phyloP scores from a whole-genome alignment of 495 filamentous ascomycete genomes.

The Cryomyces minteri region DNA sequence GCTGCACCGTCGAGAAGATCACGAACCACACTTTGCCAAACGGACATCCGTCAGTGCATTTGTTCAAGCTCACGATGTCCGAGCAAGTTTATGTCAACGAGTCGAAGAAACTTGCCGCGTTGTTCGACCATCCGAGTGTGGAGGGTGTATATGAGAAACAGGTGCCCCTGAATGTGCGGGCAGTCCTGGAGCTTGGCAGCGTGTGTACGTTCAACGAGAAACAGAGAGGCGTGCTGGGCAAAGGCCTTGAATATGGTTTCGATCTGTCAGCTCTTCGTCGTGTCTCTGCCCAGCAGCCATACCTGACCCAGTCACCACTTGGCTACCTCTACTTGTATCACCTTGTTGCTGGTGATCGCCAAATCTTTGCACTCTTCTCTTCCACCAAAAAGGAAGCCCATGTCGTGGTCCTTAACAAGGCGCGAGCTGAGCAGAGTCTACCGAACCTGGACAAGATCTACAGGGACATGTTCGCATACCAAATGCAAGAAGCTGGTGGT shows the following conservation, averaged over 20 bases:
- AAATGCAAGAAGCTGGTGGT: conserved; percentile 44
- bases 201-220: conserved; percentile 88
- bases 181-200: conserved; percentile 74
- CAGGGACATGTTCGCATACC: conserved; percentile 46
- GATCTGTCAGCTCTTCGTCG: conserved; percentile 60
- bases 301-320: conserved; percentile 43
- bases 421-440: conserved; percentile 57
- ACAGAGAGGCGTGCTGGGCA: conserved; percentile 79
- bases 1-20: conserved; percentile 73
- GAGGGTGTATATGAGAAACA: conserved; percentile 95
- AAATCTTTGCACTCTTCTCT: conserved; percentile 89
- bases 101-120: conserved; percentile 53
- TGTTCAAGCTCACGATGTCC: conserved; percentile 81
- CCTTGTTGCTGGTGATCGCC: conserved; percentile 70
- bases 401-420: conserved; percentile 66
- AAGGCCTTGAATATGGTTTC: conserved; percentile 85
- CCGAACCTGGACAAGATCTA: conserved; percentile 90
- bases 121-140: conserved; percentile 85
- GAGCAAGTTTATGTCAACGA: conserved; percentile 79
- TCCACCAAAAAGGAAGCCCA: conserved; percentile 63
- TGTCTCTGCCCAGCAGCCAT: conserved; percentile 45
- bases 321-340: conserved; percentile 86
- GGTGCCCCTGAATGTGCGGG: conserved; percentile 65
- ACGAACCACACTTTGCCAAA: conserved; percentile 80
- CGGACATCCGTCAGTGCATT: conserved; percentile 78